Evolutionary conservation across 805 yeast species (phyloP), one percentile per base, ranked within the genome.

Genomic region (Saccharomycopsis capsularis): DNA sequence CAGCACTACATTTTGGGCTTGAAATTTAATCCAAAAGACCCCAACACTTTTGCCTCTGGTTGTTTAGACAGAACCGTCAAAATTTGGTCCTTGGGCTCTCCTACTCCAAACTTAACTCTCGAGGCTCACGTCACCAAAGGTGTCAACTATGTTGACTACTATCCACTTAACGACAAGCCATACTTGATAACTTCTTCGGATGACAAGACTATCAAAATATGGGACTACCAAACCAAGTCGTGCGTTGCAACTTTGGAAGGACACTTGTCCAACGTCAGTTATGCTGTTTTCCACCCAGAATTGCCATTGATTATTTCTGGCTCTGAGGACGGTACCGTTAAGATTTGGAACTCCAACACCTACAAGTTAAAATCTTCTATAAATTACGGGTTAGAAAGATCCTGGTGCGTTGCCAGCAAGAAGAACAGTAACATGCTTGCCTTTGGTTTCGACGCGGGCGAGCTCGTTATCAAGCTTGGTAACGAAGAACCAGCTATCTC

Each of bases 231-330:
- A 74, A 88, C 97, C 39, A 93, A 93, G 70, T 80, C 95, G 4
- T 83, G 93, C 63, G 95, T 93, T 43, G 96, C 98, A 9, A 84
- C 95, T 24, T 73, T 93, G 58, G 95, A 85, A 63, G 99, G 97
- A 32, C 99, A 93, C 63, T 73, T 88, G 57, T 78, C 95, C 40
- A 93, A 93, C 64, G 99, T 93, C 39, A 88, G 96, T 24, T 93
- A 89, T 70, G 99, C 99, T 5, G 79, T 90, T 32, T 93, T 90
- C 82, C 99, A 93, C 66, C 96, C 96, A n/a, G 95, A 91, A 61
- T 74, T 93, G 61, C 99, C 99, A 21, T 70, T 91, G 56, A 90
- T 93, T 56, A 76, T 93, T 42, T 88, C 97, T 3, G 99, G 99
- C 56, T 84, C 96, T 46, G 99, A 93, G 68, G 99, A 93, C 68